Base-by-base conservation (phyloP, 2,329 filamentous ascomycete genomes). In the Hirsutella thompsonii region DNA sequence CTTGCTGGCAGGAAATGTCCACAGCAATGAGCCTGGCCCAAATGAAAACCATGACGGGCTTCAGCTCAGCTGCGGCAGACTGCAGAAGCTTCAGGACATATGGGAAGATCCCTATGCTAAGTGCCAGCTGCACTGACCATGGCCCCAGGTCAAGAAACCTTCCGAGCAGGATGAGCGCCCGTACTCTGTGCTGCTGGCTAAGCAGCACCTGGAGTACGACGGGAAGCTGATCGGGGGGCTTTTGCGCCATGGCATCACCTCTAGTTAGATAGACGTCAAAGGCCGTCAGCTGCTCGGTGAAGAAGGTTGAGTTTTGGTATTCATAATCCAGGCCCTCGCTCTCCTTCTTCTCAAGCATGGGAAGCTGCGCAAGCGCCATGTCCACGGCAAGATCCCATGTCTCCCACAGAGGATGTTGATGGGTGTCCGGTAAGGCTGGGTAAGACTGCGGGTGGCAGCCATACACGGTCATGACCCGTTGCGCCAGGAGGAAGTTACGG, bases 31-130 rank as follows among this genome's bases (percentile, higher is more conserved):
- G 87, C 38, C 92, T 78, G 5, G 92, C 89, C 92, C 92, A 98
- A 47, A 98, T 98, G 60, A 96, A 98, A 5, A 98, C 89, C 92
- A 98, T 96, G 45, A 96, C 89, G 0, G 92, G 90, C 56, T 96
- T 96, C 46, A 98, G 66, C 60, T 98, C 92, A 37, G 87, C 76
- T 0, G 92, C 92, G 37, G 93, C 90, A 4, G 92, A 96, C 59
- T 98, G 92, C 16, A 98, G 68, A 20, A 98, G 70, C 62, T 98
- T 98, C 28, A 98, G 68, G n/a, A 98, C 92, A 56, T 98, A 98
- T 0, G 92, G 92, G 60, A 98, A 98, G 47, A 98, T 98, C 20
- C 92, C 92, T 46, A 98, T 98, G 60, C 89, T 95, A 14, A 98
- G 72, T 14, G 92, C 92, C 33, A 98, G 76, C 58, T 96, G 92